Percentiles rank a stretch among this genome's conserved stretches.
Conservation (phyloP, 805 yeast genomes). For the Metschnikowia lochheadii region DNA sequence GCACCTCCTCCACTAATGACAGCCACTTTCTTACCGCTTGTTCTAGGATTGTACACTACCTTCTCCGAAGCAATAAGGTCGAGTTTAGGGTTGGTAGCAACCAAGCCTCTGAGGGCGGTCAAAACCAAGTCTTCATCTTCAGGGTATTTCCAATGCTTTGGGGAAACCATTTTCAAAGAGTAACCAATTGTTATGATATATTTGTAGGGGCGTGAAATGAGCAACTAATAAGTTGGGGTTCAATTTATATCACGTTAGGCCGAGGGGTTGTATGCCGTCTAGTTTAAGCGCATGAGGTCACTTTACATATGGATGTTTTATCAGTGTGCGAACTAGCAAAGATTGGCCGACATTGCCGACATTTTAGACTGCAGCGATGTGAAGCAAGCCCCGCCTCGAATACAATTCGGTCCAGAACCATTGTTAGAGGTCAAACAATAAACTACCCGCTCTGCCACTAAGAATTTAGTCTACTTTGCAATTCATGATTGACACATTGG, state of each 20-base stretch:
- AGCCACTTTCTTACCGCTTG: conserved; percentile 50
- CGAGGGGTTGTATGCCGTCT: background rate
- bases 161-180: conserved; percentile 8
- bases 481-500: background rate
- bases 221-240: background rate
- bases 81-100: conserved; percentile 51
- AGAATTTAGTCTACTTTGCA: background rate
- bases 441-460: background rate
- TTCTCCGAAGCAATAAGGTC: conserved; percentile 52
- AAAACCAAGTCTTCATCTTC: conserved; percentile 42
- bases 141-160: conserved; percentile 50
- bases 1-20: conserved; percentile 90
- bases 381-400: background rate
- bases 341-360: background rate
- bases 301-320: background rate
- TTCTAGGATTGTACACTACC: conserved; percentile 47
- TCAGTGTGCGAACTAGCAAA: background rate
- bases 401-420: background rate
- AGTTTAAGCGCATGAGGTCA: background rate
- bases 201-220: background rate
- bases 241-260: background rate
- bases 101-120: conserved; percentile 50
- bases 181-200: background rate
- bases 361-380: background rate
- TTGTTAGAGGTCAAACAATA: background rate